A percentile compares a stretch with the other conserved stretches of the same genome.
Conservation (phyloP, 495 filamentous ascomycete species). For the Tuber aestivum region DNA sequence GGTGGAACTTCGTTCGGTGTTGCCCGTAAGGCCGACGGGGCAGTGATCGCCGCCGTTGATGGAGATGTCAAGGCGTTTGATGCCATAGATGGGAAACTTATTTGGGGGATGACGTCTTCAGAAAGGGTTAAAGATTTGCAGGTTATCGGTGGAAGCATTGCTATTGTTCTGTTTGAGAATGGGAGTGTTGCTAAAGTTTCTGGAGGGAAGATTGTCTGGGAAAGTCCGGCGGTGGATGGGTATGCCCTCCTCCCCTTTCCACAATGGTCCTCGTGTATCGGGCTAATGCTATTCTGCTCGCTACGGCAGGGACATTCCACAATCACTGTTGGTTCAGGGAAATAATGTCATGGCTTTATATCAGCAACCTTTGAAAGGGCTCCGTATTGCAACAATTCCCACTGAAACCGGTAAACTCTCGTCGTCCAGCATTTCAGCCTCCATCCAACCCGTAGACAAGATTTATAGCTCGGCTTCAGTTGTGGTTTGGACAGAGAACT, state of each 20-base stretch:
- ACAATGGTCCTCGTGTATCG: not conserved
- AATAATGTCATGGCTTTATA: constrained; percentile 16
- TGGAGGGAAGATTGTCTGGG: constrained; percentile 79
- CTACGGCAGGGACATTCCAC: constrained; percentile 25
- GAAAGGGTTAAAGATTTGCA: constrained; percentile 70
- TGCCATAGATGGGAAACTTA: constrained; percentile 68
- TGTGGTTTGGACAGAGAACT: constrained; percentile 34
- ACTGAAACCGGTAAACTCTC: constrained; percentile 17
- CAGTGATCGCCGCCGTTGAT: constrained; percentile 64
- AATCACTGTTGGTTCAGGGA: constrained; percentile 26
- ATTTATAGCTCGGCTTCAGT: constrained; percentile 20
- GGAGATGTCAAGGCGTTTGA: constrained; percentile 72
- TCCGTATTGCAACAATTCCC: constrained; percentile 22
- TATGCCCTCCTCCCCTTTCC: constrained; percentile 2
- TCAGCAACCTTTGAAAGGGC: constrained; percentile 26
- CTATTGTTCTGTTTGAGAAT: constrained; percentile 62
- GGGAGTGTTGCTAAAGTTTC: constrained; percentile 55
- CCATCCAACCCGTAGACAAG: constrained; percentile 7
- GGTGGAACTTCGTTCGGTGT: constrained; percentile 48
- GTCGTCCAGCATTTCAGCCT: constrained; percentile 17
- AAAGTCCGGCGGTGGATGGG: constrained; percentile 46
- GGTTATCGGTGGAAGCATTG: constrained; percentile 70
- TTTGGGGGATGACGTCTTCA: constrained; percentile 60
- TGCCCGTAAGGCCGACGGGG: constrained; percentile 65
- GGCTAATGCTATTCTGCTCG: not conserved